Percentiles rank a stretch among this genome's conserved stretches.
phyloP scores from a whole-genome alignment of 1,284 basidiomycete genomes.

The Ustilago nuda region DNA sequence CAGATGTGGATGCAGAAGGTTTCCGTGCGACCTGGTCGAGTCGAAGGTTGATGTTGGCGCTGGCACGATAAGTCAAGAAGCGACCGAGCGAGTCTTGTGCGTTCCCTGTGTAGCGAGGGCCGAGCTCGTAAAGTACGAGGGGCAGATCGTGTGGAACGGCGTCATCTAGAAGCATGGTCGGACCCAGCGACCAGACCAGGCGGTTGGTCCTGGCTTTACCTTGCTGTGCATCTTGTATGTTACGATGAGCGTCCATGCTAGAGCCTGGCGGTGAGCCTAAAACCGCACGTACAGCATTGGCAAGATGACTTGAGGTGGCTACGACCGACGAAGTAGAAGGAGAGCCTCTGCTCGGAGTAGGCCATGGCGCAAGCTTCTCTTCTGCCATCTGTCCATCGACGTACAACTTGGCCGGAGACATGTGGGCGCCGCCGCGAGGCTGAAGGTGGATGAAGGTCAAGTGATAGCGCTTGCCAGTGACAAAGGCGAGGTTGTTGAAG shows the following conservation, averaged over 20 bases:
- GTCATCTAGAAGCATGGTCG: constrained; percentile 54
- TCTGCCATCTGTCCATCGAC: constrained; percentile 58
- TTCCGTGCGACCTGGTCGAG: constrained; percentile 49
- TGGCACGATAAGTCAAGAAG: constrained; percentile 60
- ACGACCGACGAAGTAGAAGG: constrained; percentile 10
- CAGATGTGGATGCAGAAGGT: constrained; percentile 7
- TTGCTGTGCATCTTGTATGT: neutral
- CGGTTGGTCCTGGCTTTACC: constrained; percentile 21
- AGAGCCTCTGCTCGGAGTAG: constrained; percentile 9
- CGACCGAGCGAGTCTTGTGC: constrained; percentile 61
- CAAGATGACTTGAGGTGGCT: neutral
- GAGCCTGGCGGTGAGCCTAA: constrained; percentile 49
- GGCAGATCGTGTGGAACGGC: constrained; percentile 55
- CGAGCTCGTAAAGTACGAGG: constrained; percentile 54
- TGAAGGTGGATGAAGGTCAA: constrained; percentile 56
- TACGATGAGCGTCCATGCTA: neutral
- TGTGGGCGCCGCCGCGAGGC: constrained; percentile 39
- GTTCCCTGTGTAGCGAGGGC: constrained; percentile 56
- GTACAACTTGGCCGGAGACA: constrained; percentile 54
- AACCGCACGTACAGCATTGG: constrained; percentile 42
- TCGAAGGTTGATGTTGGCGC: constrained; percentile 58
- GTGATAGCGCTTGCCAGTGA: constrained; percentile 40
- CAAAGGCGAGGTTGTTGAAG: constrained; percentile 43
- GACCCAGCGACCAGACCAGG: constrained; percentile 60
- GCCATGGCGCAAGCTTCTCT: constrained; percentile 53